Base-by-base conservation (phyloP, 257 asterid species). In the Phtheirospermum japonicum region DNA sequence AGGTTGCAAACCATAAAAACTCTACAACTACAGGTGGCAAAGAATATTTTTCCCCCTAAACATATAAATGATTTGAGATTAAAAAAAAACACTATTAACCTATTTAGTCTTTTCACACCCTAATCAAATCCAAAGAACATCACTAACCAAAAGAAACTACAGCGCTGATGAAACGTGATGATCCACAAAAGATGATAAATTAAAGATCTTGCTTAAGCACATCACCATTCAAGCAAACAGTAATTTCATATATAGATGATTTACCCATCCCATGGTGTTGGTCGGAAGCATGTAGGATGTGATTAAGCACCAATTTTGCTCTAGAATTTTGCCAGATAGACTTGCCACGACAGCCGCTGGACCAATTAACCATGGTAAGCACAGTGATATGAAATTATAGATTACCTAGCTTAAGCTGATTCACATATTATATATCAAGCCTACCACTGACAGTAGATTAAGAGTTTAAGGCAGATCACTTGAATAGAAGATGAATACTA, bases 361-460 rank as follows among this genome's bases (percentile, higher is more conserved):
- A 74, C 99, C 99, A 71, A 97, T 97, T 56, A 93, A 95, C 99
- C 99, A 93, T 68, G 96, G 97, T 76, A 93, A 74, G 95, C 99
- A 93, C 71, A 93, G 77, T 12, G 99, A 93, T 50, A 93, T 79
- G 81, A 93, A 93, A 75, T 93, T 93, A 80, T 93, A 93, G 66
- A 93, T 93, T 78, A 93, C 96, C 99, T 97, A 51, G 99, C 99
- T 85, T n/a, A n/a, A n/a, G n/a, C n/a, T n/a, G n/a, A n/a, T n/a
- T n/a, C n/a, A n/a, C n/a, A n/a, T n/a, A n/a, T n/a, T n/a, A n/a
- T n/a, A n/a, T n/a, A n/a, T 93, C 99, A 74, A 89, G 89, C 71
- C 99, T 93, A 84, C 76, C 80, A 71, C 58, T 55, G 10, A 40
- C 53, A 63, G 31, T 45, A 56, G 26, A 11, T 33, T 43, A 57